Base-by-base conservation (phyloP, 352 stramenopile genomes). In the Pilasporangium apinafurcum region DNA sequence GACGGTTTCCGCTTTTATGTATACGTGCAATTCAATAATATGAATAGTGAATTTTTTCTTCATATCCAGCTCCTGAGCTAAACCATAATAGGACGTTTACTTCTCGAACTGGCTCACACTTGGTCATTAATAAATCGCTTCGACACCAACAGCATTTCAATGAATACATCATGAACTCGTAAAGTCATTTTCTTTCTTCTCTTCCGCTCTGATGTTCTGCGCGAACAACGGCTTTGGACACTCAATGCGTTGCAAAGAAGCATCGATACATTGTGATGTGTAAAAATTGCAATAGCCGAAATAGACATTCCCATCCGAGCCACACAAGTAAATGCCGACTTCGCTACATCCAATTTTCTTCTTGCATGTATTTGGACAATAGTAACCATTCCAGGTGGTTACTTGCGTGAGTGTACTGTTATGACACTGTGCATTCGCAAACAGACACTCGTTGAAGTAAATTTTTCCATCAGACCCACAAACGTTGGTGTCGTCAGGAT, bases 231-330 rank as follows among this genome's bases (percentile, higher is more conserved):
- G 36, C 14, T 30, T n/a, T 13, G 45, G 45, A 46, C 45, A 53
- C 29, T 29, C 28, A 31, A 53, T 53, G 16, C 41, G 22, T 31
- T 53, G 18, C 3, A 53, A 24, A n/a, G 36, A 6, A 8, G 29
- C 20, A 28, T 66, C 56, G 32, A 66, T 37, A 29, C 51, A 66
- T 41, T 66, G 56, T 30, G 56, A 51, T 8, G 43, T 36, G 47
- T 55, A 66, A 13, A 66, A 48, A 31, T 50, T 59, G 47, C 56
- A 66, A 44, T 66, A 66, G 28, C 56, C 56, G 47, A 62, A 66
- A 41, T 66, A 66, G 13, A 62, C 56, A 44, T 62, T 66, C 13
- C 51, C 51, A 42, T 66, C 56, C 20, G 43, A 51, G 18, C 46
- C 56, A 36, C 56, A 66, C 2, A 66, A 39, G 28, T 42, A 66